Conservation (phyloP, 805 yeast species). For the Cyberlindnera xishuangbannaensis region DNA sequence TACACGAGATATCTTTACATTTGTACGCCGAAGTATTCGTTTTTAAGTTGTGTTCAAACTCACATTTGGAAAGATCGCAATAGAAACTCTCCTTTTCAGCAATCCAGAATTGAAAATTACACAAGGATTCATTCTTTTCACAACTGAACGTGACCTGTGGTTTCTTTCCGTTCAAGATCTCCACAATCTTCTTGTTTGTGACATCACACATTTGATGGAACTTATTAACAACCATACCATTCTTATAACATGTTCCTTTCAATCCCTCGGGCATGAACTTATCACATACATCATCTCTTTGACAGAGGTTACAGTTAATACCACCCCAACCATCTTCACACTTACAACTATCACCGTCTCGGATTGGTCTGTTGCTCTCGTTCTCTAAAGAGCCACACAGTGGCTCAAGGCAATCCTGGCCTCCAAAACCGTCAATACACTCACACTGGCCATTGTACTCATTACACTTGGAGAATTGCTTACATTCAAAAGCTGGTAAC, state of each 20-base stretch:
- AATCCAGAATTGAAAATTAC: conserved; percentile 96
- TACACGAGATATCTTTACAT: conserved; percentile 76
- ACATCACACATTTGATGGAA: conserved; percentile 93
- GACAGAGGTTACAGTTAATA: conserved; percentile 87
- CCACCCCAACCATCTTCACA: conserved; percentile 92
- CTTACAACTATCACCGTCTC: conserved; percentile 48
- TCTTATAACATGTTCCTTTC: conserved; percentile 81
- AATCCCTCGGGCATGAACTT: conserved; percentile 82
- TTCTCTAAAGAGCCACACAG: conserved; percentile 75
- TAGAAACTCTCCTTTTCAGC: conserved; percentile 84
- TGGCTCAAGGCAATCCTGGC: conserved; percentile 86
- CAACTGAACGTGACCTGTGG: conserved; percentile 95
- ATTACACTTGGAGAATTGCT: conserved; percentile 87
- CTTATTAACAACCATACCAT: conserved; percentile 75
- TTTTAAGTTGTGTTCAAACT: conserved; percentile 54
- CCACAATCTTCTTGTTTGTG: conserved; percentile 79
- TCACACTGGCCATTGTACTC: conserved; percentile 86
- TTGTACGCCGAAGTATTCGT: conserved; percentile 67
- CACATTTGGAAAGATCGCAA: conserved; percentile 77
- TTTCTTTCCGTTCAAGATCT: conserved; percentile 67
- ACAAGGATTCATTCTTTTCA: conserved; percentile 53
- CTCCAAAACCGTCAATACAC: conserved; percentile 90
- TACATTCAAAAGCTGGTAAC: conserved; percentile 83
- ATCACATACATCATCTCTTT: conserved; percentile 68
- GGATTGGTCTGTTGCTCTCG: conserved; percentile 57